Percentiles rank a stretch among this genome's conserved stretches.
phyloP scores from a whole-genome alignment of 805 yeast species.

The Kazachstania africana region DNA sequence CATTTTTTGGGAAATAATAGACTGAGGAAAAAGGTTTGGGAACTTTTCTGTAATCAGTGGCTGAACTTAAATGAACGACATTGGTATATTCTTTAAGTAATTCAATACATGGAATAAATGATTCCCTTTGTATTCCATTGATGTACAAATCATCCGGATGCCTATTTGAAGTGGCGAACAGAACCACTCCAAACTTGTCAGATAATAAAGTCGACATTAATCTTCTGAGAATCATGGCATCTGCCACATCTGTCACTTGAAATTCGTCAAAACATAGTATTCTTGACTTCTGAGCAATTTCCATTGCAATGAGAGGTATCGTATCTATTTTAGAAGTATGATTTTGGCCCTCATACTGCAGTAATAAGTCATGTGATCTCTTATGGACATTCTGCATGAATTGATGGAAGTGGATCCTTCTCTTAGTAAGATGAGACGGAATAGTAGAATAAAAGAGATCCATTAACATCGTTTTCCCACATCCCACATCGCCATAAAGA shows the following conservation, averaged over 20 bases:
- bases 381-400: constrained; percentile 93
- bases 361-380: constrained; percentile 66
- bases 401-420: constrained; percentile 86
- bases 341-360: constrained; percentile 37
- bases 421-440: constrained; percentile 65
- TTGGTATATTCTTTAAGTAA: constrained; percentile 59
- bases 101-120: constrained; percentile 86
- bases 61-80: constrained; percentile 75
- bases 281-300: constrained; percentile 63
- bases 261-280: constrained; percentile 92
- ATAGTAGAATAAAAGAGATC: constrained; percentile 82
- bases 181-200: constrained; percentile 67
- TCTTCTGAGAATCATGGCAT: constrained; percentile 88
- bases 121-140: constrained; percentile 87
- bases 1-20: constrained; percentile 62
- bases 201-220: constrained; percentile 55
- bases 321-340: constrained; percentile 40
- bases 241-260: constrained; percentile 97
- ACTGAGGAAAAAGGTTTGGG: constrained; percentile 75
- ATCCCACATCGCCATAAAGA: constrained; percentile 94
- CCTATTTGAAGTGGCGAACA: constrained; percentile 91
- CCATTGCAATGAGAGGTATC: constrained; percentile 73
- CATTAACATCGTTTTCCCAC: constrained; percentile 98
- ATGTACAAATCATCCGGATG: constrained; percentile 89
- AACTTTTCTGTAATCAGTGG: constrained; percentile 86